Base-by-base conservation (phyloP, 1,284 basidiomycete species). In the Naganishia sp. region DNA sequence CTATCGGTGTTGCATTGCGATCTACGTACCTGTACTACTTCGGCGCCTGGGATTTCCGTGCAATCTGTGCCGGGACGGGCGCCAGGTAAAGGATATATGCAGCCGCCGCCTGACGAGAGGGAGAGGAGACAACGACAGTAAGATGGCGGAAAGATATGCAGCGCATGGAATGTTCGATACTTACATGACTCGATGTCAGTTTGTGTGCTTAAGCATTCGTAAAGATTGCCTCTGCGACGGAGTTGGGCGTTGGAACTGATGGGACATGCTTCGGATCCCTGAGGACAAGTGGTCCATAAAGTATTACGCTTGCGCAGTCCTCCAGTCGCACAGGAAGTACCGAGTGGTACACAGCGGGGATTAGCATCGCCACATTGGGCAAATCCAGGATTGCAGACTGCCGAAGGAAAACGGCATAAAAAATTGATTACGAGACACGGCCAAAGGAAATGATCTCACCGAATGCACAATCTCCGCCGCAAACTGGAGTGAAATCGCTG, bases 141-240 rank as follows among this genome's bases (percentile, higher is more conserved):
- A 6, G 21, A 1, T 2, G 6, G 23, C 21, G 6, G 13, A 31
- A 16, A 13, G 21, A 13, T 28, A 16, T 2, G 42, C 21, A 15
- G 25, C 6, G 15, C 43, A 15, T 6, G 5, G 31, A 16, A 6
- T 16, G 18, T 36, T 18, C 6, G 33, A 56, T 25, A 46, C 56
- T 33, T 18, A 59, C 56, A 59, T n/a, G 56, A 59, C 21, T 59
- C 56, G 5, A 59, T 25, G 25, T 59, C 56, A 5, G 45, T 31
- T 11, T 49, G 21, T 9, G 56, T 59, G 45, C 23, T 48, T 0
- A 59, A 4, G 21, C 56, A 59, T n/a, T 59, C 56, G 36, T 59
- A 59, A 4, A 31, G 18, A n/a, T 33, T n/a, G 3, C 25, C 1
- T 11, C 28, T 33, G 10, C 45, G 15, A 7, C 56, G 3, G 2